Conservation (phyloP, 148 eudicot genomes). For the Agrostemma githago region DNA sequence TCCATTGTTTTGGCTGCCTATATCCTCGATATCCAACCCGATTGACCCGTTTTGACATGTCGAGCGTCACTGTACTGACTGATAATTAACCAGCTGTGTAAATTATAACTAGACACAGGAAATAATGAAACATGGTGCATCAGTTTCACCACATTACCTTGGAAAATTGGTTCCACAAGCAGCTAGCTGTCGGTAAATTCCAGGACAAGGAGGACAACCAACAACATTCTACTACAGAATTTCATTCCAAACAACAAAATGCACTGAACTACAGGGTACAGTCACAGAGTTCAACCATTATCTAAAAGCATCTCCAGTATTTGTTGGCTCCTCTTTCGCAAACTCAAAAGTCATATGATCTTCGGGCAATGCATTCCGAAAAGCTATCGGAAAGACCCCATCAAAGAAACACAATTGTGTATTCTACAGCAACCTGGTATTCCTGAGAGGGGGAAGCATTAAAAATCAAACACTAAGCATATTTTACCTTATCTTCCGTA, state of each 20-base stretch:
- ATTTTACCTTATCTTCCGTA: constrained; percentile 11
- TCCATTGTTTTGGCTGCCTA: no score
- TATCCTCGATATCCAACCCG: no score
- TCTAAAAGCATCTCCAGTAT: not conserved
- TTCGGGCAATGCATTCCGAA: not conserved
- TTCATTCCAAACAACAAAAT: not conserved
- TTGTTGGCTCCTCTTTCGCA: not conserved
- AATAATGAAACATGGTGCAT: no score
- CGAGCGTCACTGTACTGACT: no score
- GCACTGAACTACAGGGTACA: not conserved
- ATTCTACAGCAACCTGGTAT: constrained; percentile 15
- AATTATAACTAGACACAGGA: no score
- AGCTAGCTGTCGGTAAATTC: not conserved
- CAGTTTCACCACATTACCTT: no score
- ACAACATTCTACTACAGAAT: not conserved
- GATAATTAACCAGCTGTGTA: no score
- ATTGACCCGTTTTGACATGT: no score
- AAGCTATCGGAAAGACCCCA: not conserved
- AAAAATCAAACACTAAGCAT: not conserved
- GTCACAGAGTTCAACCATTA: not conserved
- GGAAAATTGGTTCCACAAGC: no score
- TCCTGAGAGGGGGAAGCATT: not conserved
- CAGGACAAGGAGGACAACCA: not conserved
- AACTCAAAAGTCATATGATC: not conserved
- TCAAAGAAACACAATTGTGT: not conserved